Evolutionary conservation across 1,139 yeast genomes (phyloP).

Genomic region (Hanseniaspora gamundiae): DNA sequence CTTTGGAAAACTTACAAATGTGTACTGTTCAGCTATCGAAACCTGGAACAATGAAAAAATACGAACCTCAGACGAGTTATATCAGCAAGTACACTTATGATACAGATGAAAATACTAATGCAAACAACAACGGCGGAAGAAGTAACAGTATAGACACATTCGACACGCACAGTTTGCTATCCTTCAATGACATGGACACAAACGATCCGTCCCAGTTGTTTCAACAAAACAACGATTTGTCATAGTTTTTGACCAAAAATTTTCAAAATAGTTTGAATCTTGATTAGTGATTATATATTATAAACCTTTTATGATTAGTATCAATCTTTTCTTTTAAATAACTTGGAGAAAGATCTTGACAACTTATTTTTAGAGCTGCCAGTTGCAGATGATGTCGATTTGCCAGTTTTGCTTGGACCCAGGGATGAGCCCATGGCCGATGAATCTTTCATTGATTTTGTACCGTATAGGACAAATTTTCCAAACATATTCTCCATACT

Average conservation of each 20-base stretch:
- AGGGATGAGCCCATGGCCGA: not conserved
- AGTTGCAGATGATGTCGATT: not conserved
- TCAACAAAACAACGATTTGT: constrained; percentile 15
- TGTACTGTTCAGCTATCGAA: constrained; percentile 50
- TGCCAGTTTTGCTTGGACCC: not conserved
- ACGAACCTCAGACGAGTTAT: constrained; percentile 1
- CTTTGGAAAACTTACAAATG: constrained; percentile 65
- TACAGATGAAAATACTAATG: constrained; percentile 8
- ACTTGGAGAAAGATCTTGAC: constrained; percentile 5
- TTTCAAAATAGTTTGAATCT: constrained; percentile 4
- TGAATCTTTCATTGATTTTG: not conserved
- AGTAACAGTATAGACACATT: constrained; percentile 24
- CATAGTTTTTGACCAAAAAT: constrained; percentile 23
- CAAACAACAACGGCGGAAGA: constrained; percentile 15
- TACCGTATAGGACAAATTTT: constrained; percentile 3
- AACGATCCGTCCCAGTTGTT: constrained; percentile 1
- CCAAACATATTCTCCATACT: constrained; percentile 4
- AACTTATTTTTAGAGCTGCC: not conserved
- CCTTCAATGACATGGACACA: constrained; percentile 25
- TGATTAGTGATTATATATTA: no score
- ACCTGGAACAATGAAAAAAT: constrained; percentile 14
- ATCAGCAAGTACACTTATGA: constrained; percentile 7
- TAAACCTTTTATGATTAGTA: no score
- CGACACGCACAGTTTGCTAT: constrained; percentile 39
- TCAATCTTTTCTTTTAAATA: constrained; percentile 3